A percentile compares a stretch with the other conserved stretches of the same genome.
Conservation (phyloP, 495 filamentous ascomycete species). For the Lophiostoma macrostomum region DNA sequence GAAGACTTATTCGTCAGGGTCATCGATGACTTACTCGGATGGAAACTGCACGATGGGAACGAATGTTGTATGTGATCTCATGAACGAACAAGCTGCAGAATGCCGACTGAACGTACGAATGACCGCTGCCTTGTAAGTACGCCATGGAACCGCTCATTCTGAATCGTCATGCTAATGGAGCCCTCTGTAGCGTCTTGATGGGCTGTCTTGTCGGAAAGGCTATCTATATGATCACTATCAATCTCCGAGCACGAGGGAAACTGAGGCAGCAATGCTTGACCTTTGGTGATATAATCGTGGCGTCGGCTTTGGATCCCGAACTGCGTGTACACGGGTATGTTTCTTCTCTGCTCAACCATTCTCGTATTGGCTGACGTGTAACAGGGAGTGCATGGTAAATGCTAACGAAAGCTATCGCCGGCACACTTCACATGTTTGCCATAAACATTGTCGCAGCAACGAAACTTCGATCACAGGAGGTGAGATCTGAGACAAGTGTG, state of each 20-base stretch:
- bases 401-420: conserved; percentile 16
- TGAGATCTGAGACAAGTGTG: background rate
- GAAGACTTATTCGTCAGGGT: no score
- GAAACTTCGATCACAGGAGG: conserved; percentile 23
- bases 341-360: background rate
- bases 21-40: background rate
- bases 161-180: no score
- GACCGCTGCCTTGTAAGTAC: conserved; percentile 30
- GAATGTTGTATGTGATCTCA: conserved; percentile 1
- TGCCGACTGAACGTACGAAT: conserved; percentile 30
- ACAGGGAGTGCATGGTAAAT: conserved; percentile 28
- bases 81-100: background rate
- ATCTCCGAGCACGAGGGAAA: conserved; percentile 20
- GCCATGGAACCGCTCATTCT: no score
- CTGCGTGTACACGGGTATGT: conserved; percentile 25
- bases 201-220: conserved; percentile 24
- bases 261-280: conserved; percentile 23
- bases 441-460: conserved; percentile 26
- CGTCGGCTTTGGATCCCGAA: conserved; percentile 25
- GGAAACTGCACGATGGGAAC: conserved; percentile 11
- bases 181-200: conserved; percentile 11
- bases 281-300: conserved; percentile 30
- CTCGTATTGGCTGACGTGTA: background rate
- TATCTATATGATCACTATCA: conserved; percentile 28
- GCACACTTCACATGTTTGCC: conserved; percentile 20